Percentiles rank a stretch among this genome's conserved stretches.
These are phyloP conservation scores for Purpureocillium takamizusanense DNA, from an alignment of 2,329 filamentous ascomycete genomes.

Conservation along the genomic window DNA sequence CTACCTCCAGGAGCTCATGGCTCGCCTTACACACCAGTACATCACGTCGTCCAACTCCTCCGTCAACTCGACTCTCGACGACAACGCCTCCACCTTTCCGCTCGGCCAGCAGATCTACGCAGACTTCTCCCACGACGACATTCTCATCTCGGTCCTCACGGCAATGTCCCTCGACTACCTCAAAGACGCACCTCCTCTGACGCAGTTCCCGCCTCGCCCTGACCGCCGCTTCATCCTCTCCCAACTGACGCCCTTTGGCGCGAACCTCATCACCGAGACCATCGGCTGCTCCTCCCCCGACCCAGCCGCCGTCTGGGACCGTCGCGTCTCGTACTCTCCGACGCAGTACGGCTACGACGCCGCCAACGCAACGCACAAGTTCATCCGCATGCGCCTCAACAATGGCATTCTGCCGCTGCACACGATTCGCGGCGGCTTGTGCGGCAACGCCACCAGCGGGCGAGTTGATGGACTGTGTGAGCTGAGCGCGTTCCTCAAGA, in stretches of 20 bases:
- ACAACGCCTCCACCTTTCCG: conserved; percentile 55
- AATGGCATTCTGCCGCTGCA: conserved; percentile 37
- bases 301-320: conserved; percentile 27
- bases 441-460: conserved; percentile 15
- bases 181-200: conserved; percentile 33
- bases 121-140: conserved; percentile 79
- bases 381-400: conserved; percentile 39
- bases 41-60: conserved; percentile 44
- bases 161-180: conserved; percentile 47
- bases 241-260: conserved; percentile 44
- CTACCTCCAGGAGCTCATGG: conserved; percentile 70
- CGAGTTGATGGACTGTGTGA: conserved; percentile 36
- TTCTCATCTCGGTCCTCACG: conserved; percentile 43
- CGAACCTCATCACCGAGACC: conserved; percentile 44
- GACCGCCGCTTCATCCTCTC: conserved; percentile 39
- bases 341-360: conserved; percentile 35
- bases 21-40: conserved; percentile 65
- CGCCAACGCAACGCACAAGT: conserved; percentile 31
- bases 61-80: conserved; percentile 63
- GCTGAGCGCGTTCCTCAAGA: conserved; percentile 28
- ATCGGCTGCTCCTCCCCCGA: conserved; percentile 36
- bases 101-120: conserved; percentile 57
- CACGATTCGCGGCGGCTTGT: conserved; percentile 36
- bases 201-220: conserved; percentile 29
- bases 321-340: conserved; percentile 30